A percentile compares a stretch with the other conserved stretches of the same genome.
These are phyloP conservation scores for Apostasia ramifera DNA, from an alignment of 106 monocot genomes.

Conservation along the genomic window DNA sequence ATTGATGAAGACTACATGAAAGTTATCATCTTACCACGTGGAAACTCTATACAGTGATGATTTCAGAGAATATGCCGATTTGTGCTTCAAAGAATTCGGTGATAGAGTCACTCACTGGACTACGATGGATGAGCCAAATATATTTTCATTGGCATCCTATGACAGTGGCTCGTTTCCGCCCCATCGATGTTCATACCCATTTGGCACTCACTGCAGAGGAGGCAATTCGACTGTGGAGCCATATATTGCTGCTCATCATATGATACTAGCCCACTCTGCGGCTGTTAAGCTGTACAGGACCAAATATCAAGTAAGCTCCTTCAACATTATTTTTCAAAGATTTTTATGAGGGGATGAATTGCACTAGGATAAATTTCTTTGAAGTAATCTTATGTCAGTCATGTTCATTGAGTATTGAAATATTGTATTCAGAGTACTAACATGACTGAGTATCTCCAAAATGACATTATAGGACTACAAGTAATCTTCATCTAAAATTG, in stretches of 20 bases:
- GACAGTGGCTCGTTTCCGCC: conserved; percentile 21
- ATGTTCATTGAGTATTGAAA: too few relatives aligned
- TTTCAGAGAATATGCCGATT: conserved; percentile 54
- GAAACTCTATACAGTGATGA: conserved; percentile 30
- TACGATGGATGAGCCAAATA: conserved; percentile 23
- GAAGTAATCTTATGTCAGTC: too few relatives aligned
- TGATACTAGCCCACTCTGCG: conserved; percentile 27
- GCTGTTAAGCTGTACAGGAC: conserved; percentile 14
- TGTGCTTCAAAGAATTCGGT: conserved; percentile 49
- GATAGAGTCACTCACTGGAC: conserved; percentile 45
- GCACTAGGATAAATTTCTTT: too few relatives aligned
- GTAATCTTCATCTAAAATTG: too few relatives aligned
- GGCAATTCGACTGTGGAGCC: conserved; percentile 32
- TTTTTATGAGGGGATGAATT: too few relatives aligned
- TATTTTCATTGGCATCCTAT: neutral
- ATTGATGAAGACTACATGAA: neutral
- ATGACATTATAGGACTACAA: too few relatives aligned
- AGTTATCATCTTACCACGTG: neutral
- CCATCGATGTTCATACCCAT: conserved; percentile 24
- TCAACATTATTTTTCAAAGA: neutral
- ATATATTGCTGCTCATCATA: conserved; percentile 22
- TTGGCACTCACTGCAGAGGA: conserved; percentile 13
- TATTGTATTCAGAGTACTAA: too few relatives aligned
- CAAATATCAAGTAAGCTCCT: conserved; percentile 21
- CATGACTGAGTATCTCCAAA: too few relatives aligned